These are phyloP conservation scores for Cytospora paraplurivora DNA, from an alignment of 2,329 filamentous ascomycete species.

Conservation along the genomic window DNA sequence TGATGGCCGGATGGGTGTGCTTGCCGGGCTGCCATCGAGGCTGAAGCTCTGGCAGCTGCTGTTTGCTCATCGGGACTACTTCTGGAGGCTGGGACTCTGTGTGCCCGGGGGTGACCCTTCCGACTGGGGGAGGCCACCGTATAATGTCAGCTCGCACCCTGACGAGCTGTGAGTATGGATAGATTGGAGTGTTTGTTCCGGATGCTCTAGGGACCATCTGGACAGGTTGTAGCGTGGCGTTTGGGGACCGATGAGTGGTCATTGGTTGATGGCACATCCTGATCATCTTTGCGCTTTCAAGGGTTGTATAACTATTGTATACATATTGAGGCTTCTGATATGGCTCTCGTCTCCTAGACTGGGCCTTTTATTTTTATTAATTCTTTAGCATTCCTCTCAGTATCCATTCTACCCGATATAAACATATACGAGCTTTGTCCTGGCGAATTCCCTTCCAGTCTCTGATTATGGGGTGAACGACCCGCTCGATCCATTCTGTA, in stretches of 20 bases:
- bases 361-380: too few relatives aligned
- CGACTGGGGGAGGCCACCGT: constrained; percentile 62
- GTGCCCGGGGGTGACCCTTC: constrained; percentile 75
- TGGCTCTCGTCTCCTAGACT: background rate
- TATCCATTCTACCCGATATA: too few relatives aligned
- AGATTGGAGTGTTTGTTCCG: background rate
- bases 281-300: background rate
- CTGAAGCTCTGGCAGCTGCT: constrained; percentile 89
- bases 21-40: constrained; percentile 61
- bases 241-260: background rate
- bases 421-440: too few relatives aligned
- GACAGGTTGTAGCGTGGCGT: constrained; percentile 14
- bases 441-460: too few relatives aligned
- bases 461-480: too few relatives aligned
- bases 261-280: background rate
- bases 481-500: too few relatives aligned
- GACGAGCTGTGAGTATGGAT: constrained; percentile 42
- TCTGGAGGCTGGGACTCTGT: constrained; percentile 90
- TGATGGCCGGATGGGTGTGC: constrained; percentile 40
- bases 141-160: constrained; percentile 41
- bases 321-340: background rate
- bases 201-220: background rate
- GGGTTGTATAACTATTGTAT: background rate
- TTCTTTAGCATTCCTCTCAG: too few relatives aligned
- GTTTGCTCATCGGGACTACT: constrained; percentile 94